Base-by-base conservation (phyloP, 2,329 filamentous ascomycete genomes). In the Knufia fluminis region DNA sequence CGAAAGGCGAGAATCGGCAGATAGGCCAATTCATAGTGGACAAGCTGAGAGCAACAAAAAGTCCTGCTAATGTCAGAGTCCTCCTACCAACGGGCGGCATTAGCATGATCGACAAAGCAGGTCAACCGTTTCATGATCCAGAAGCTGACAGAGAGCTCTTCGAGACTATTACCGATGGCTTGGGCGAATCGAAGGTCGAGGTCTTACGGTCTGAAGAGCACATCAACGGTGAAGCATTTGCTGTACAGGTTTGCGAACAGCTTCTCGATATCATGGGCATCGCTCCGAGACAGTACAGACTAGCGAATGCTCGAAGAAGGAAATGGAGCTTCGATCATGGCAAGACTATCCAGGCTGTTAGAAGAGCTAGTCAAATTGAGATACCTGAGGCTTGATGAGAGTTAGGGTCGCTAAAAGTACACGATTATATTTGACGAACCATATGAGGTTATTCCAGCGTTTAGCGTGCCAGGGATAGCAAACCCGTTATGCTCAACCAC, bases 71-170 rank as follows among this genome's bases (percentile, higher is more conserved):
- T 47, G 68, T 78, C 1, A 67, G 78, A 54, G 71, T 86, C 0
- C 74, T 81, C 64, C 60, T 86, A 6, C 83, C 83, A 0, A 67
- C 62, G 8, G 75, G 73, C 1, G 82, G 82, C 0, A 62, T 85
- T 10, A 85, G 82, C 59, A 72, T 78, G 66, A 71, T 86, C 41
- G 71, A 78, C 6, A 71, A 70, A 0, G 69, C 75, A 17, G 71
- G 66, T 1, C 72, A 67, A 2, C 66, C 78, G 0, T 85, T 83
- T 57, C 65, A 71, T 54, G 71, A 79, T 60, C 54, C 60, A 2
- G 60, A 68, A 26, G 73, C 73, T 2, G 75, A 79, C 56, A 59
- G 63, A 14, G 66, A 63, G 4, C 57, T 80, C 16, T 74, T 75
- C 49, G 57, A 63, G 0, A 66, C 72, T 0, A 62, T 86, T 14